Base-by-base conservation (phyloP, 768 basidiomycete species). In the Pholiota microspora region DNA sequence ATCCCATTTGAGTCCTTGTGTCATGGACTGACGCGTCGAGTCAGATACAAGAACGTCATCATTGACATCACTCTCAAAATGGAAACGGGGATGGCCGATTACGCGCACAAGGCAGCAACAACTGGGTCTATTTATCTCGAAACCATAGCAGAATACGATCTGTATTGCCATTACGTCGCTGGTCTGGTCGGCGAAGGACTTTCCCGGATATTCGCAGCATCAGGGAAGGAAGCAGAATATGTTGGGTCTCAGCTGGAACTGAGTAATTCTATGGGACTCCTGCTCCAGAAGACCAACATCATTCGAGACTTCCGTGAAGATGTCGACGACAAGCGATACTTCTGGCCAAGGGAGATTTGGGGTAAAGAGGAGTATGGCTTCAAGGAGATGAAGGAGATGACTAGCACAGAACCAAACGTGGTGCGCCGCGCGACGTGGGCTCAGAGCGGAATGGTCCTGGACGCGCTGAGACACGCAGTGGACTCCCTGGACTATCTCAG, bases 101-200 rank as follows among this genome's bases (percentile, higher is more conserved):
- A 89, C 65, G 86, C 92, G 0, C 91, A 92, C 71, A 85, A 86
- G 59, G 86, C 92, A 4, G 86, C 87, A 4, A 73, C 86, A 4
- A 83, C 84, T 0, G 85, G 85, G 48, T 74, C 81, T 40, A 79
- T 85, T 58, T 87, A 88, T 64, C 79, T 97, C 51, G 80, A 84
- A 42, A 84, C 88, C 5, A 72, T 94, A 50, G 77, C 84, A 32
- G 94, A 97, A 61, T 99, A 94, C 73, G 93, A 98, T 69, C 81
- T 99, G 12, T 99, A 99, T 72, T 99, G 96, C 68, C 96, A 99
- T 70, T 98, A 94, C 67, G 96, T 98, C 61, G 96, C 96, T 0
- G 96, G 96, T 2, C 87, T 99, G 53, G 96, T 98, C 55, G 96
- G 96, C 31, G 95, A 98, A 70, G 95, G 95, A 44, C 82, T 96